Base-by-base conservation (phyloP, 2,329 filamentous ascomycete genomes). In the Ophiostoma pallidulum region DNA sequence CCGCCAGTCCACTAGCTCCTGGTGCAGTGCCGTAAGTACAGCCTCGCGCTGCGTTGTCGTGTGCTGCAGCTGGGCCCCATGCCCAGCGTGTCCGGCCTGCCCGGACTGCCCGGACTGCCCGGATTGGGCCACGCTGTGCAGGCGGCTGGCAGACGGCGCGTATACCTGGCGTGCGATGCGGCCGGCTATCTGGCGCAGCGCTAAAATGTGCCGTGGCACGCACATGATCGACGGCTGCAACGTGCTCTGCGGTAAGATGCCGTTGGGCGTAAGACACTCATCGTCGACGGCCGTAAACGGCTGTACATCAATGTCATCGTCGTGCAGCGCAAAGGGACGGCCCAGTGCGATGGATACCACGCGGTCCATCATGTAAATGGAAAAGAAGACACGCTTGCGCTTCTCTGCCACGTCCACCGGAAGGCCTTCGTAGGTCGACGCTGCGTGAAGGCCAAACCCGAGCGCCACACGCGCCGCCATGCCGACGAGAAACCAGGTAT, bases 301-400 rank as follows among this genome's bases (percentile, higher is more conserved):
- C 62, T 67, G 36, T 4, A 70, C 60, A 38, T 69, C 66, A 7
- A 72, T 66, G 47, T 72, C 68, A 33, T 70, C 66, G 37, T 71
- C 69, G 19, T 69, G 66, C 3, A 72, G 59, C 3, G 67, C 68
- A 52, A 70, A 71, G 0, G 69, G 68, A 1, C 69, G 60, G 1
- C 69, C 69, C 2, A 72, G 53, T 3, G 68, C 63, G 24, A 66
- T 63, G 6, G 68, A 71, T 5, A 70, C 68, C 1, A 71, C 62
- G 1, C 63, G 64, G 56, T 72, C 69, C 69, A 72, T 71, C 68
- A 72, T 71, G 41, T 72, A 72, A 4, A 72, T 58, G 1, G 66
- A 70, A 36, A 67, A 71, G 54, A 72, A 71, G 1, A 71, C 51
- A 3, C 69, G 61, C 41, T 70, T 71, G 7, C 66, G 61, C 32